Evolutionary conservation across 495 filamentous ascomycete genomes (phyloP).

Genomic region (Penicillium lividum): DNA sequence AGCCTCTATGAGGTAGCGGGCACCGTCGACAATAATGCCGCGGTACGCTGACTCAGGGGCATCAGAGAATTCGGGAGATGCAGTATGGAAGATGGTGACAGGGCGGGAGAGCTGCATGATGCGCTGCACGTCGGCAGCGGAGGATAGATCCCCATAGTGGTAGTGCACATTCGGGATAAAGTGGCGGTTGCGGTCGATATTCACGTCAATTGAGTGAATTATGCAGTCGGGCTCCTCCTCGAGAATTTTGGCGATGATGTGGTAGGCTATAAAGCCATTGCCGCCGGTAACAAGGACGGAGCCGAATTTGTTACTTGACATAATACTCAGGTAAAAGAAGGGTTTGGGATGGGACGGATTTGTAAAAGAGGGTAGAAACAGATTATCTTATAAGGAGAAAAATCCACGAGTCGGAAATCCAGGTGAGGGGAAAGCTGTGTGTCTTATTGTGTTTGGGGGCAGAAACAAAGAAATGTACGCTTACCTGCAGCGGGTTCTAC

Average conservation of each 20-base stretch:
- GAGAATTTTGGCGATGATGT: neutral
- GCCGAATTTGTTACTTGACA: neutral
- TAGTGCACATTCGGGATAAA: neutral
- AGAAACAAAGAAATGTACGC: neutral
- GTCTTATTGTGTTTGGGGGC: no score
- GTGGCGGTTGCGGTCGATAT: neutral
- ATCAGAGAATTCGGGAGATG: neutral
- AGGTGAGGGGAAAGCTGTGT: no score
- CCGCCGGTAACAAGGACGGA: neutral
- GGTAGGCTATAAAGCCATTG: neutral
- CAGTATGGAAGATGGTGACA: neutral
- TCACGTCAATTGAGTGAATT: neutral
- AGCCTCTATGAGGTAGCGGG: neutral
- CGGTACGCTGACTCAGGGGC: neutral
- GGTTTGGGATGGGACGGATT: neutral
- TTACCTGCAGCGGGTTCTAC: neutral
- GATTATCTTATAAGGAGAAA: no score
- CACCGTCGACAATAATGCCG: neutral
- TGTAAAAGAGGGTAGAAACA: no score
- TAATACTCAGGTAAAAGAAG: neutral
- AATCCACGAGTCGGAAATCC: no score
- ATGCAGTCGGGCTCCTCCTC: neutral
- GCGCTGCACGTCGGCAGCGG: neutral
- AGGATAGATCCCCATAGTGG: neutral
- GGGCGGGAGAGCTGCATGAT: neutral